A percentile compares a stretch with the other conserved stretches of the same genome.
phyloP scores from a whole-genome alignment of 2,329 filamentous ascomycete species.

The Microthyrium microscopicum region DNA sequence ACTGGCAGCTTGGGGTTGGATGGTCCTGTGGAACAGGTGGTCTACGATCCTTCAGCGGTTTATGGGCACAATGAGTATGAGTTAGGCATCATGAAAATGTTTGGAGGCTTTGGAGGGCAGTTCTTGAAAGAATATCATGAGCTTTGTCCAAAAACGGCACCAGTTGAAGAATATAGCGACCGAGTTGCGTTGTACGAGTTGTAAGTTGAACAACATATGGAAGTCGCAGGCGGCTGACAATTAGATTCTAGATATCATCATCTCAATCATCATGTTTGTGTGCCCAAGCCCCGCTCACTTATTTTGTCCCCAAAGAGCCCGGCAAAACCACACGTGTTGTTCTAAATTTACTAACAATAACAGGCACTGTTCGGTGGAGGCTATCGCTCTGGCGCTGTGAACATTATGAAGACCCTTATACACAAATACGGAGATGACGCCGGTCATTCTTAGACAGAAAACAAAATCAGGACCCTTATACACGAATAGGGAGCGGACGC shows the following conservation, averaged over 20 bases:
- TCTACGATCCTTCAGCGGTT: conserved; percentile 66
- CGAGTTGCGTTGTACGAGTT: conserved; percentile 66
- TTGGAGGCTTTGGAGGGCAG: conserved; percentile 59
- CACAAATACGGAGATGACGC: conserved; percentile 48
- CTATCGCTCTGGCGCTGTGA: conserved; percentile 59
- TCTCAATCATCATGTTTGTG: conserved; percentile 70
- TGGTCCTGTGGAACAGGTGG: conserved; percentile 49
- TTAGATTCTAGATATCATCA: conserved; percentile 64
- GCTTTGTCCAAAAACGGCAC: conserved; percentile 64
- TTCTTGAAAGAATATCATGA: conserved; percentile 68
- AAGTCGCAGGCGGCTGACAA: neutral
- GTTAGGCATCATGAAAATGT: conserved; percentile 90
- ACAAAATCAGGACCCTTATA: no score
- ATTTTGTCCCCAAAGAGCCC: no score
- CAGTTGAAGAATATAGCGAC: conserved; percentile 70
- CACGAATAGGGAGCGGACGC: no score
- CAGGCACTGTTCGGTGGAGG: conserved; percentile 58
- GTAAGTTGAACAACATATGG: conserved; percentile 39
- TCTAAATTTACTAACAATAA: no score
- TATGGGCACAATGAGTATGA: conserved; percentile 87
- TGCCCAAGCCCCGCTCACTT: no score
- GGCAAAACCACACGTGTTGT: no score
- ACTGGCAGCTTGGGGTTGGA: conserved; percentile 44
- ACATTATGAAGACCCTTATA: conserved; percentile 60
- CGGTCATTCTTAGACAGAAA: no score